Conservation (phyloP, 2,329 filamentous ascomycete genomes). For the Fulvia fulva region DNA sequence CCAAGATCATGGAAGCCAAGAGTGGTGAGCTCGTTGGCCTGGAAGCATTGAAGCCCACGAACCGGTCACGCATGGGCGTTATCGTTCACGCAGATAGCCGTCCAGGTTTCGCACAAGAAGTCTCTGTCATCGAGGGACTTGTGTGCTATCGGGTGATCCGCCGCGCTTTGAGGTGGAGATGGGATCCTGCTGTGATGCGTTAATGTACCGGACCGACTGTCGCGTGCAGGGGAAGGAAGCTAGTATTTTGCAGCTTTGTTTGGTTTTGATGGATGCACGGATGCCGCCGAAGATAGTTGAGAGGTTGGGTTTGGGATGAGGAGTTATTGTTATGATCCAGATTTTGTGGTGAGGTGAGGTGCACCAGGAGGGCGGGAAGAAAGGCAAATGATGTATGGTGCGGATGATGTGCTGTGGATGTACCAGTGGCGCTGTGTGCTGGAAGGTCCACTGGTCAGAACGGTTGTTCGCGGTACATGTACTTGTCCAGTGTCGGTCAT, state of each 20-base stretch:
- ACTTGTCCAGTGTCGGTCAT: no score
- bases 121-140: no score
- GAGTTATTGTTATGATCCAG: conserved; percentile 1
- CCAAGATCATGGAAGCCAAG: no score
- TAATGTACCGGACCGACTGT: conserved; percentile 19
- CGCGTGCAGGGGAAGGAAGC: conserved; percentile 3
- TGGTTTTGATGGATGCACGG: conserved; percentile 11
- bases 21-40: no score
- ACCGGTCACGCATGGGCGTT: no score
- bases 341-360: neutral
- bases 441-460: no score
- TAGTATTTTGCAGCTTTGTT: conserved; percentile 15
- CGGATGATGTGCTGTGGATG: neutral
- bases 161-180: conserved; percentile 17
- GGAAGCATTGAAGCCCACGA: no score
- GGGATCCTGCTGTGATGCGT: conserved; percentile 14
- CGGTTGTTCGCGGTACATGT: no score
- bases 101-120: no score
- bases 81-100: no score
- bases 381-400: neutral
- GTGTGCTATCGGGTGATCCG: no score
- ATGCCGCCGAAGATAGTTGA: conserved; percentile 13
- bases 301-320: conserved; percentile 1
- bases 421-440: no score
- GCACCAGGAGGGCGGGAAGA: neutral